phyloP scores from a whole-genome alignment of 352 stramenopile genomes.

The Phytophthora ohioensis region DNA sequence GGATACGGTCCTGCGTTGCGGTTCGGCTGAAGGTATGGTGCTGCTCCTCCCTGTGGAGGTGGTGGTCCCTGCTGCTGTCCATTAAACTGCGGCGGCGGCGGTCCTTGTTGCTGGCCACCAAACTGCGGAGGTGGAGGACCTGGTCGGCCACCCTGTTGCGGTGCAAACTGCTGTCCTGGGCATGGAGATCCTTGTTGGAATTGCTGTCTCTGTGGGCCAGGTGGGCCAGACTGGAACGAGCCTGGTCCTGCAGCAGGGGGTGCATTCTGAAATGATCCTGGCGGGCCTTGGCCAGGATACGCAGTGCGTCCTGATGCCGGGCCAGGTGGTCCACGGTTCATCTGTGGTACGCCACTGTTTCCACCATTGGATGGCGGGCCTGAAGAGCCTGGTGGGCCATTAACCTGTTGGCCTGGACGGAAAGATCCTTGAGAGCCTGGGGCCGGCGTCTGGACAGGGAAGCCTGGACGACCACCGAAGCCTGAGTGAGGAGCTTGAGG shows the following conservation, averaged over 20 bases:
- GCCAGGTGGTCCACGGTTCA: constrained; percentile 45
- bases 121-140: constrained; percentile 23
- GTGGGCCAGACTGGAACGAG: constrained; percentile 31
- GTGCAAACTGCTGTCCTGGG: constrained; percentile 25
- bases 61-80: constrained; percentile 33
- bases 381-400: constrained; percentile 14
- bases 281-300: constrained; percentile 28
- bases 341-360: constrained; percentile 38
- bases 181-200: constrained; percentile 38
- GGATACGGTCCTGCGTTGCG: constrained; percentile 47
- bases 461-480: constrained; percentile 29
- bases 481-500: constrained; percentile 40
- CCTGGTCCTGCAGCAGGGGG: constrained; percentile 16
- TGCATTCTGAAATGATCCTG: constrained; percentile 28
- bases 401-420: constrained; percentile 18
- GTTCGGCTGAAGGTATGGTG: constrained; percentile 44
- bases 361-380: constrained; percentile 51
- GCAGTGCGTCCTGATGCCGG: constrained; percentile 17
- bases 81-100: constrained; percentile 33
- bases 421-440: constrained; percentile 26
- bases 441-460: constrained; percentile 25
- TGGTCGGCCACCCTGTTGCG: constrained; percentile 17
- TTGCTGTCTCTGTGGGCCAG: constrained; percentile 27
- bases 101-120: constrained; percentile 23
- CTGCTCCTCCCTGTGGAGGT: constrained; percentile 34